phyloP scores from a whole-genome alignment of 2,329 filamentous ascomycete species.

The Thelonectria blattea region DNA sequence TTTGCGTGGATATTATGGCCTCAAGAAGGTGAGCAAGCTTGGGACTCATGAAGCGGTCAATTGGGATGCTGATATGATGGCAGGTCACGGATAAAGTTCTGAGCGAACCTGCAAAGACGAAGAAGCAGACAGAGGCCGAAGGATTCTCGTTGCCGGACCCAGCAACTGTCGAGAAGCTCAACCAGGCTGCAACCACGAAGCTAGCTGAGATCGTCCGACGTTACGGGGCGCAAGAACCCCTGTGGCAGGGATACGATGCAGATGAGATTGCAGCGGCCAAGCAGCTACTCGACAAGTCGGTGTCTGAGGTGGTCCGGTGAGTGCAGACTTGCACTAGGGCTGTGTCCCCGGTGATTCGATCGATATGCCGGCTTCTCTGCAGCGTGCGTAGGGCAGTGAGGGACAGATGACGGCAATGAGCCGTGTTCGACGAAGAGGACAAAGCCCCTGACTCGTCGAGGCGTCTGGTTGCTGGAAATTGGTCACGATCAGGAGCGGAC shows the following conservation, averaged over 20 bases:
- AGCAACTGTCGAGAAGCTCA: constrained; percentile 69
- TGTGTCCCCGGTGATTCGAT: constrained; percentile 14
- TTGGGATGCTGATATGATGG: constrained; percentile 10
- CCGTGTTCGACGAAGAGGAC: constrained; percentile 19
- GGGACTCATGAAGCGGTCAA: background rate
- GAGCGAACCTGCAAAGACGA: constrained; percentile 47
- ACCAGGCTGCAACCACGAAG: constrained; percentile 75
- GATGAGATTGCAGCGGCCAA: constrained; percentile 75
- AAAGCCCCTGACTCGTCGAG: constrained; percentile 24
- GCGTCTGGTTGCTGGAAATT: constrained; percentile 12
- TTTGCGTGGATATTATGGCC: constrained; percentile 87
- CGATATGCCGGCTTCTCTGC: constrained; percentile 22
- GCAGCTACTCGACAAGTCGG: constrained; percentile 66
- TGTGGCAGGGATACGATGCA: constrained; percentile 75
- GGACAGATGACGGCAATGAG: constrained; percentile 15
- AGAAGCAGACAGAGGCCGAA: constrained; percentile 55
- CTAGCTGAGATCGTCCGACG: constrained; percentile 77
- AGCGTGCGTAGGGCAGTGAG: constrained; percentile 21
- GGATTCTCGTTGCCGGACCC: constrained; percentile 61
- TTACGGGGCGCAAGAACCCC: constrained; percentile 63
- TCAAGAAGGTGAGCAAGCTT: constrained; percentile 70
- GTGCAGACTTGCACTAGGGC: constrained; percentile 14
- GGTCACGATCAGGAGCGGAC: constrained; percentile 9
- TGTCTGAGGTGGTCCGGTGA: constrained; percentile 52
- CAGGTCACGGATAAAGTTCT: constrained; percentile 60